Evolutionary conservation across 2,329 filamentous ascomycete species (phyloP), one percentile per base, ranked within the genome.

Genomic region (Colletotrichum horii): DNA sequence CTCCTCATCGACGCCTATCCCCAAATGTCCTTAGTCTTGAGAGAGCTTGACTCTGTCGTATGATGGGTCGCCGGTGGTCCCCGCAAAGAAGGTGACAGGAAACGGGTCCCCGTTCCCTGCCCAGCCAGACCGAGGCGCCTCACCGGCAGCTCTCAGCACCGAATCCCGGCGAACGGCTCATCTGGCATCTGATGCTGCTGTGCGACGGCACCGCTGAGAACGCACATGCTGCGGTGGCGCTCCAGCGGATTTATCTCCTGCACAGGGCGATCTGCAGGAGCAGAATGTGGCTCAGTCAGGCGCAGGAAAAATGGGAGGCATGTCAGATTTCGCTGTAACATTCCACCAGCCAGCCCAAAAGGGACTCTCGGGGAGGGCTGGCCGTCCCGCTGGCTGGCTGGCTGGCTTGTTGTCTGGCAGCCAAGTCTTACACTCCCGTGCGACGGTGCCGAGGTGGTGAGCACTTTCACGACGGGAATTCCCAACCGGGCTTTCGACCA

Each of bases 401-500:
- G 56, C 22, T 43, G 56, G 48, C 36, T 52, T 15, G 36, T 16
- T 24, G 24, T 16, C 15, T 22, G 60, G 11, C 22, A 24, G 58
- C 26, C 32, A 60, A 55, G 34, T 68, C 56, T 68, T 62, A 75
- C 64, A 55, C 56, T 75, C 69, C 70, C 64, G 70, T 64, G 58
- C 43, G 56, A 68, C 48, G 64, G 64, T 73, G 64, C 70, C 70
- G 56, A 68, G 19, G 43, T 72, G 70, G 64, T 73, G 73, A 68
- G 34, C 70, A 68, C 43, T 68, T 68, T 58, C 14, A 38, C 70
- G 58, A 60, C 28, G 71, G 58, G 43, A 48, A 70, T 70, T 65
- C 16, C 43, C 38, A 61, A 55, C 32, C 61, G 28, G 69, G 30
- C 62, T 52, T 32, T 26, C 52, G 24, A 56, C 36, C 62, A 55